Percentiles rank a stretch among this genome's conserved stretches.
phyloP scores from a whole-genome alignment of 306 rosid genomes.

The Cucurbita maxima region DNA sequence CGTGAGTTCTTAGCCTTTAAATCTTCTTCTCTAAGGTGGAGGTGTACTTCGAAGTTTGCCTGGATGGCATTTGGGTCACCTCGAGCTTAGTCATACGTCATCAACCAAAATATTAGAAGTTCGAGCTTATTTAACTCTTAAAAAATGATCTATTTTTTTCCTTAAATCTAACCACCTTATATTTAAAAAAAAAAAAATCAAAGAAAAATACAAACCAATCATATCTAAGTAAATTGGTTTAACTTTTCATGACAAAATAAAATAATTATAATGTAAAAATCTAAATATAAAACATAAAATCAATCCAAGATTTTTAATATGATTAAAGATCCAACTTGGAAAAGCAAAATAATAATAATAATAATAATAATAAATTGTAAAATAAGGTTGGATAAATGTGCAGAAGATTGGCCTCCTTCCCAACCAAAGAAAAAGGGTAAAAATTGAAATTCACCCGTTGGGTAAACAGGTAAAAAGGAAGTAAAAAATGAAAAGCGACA shows the following conservation, averaged over 20 bases:
- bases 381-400: background rate
- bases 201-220: background rate
- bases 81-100: too few relatives aligned
- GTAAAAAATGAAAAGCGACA: background rate
- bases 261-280: background rate
- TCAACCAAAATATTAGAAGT: too few relatives aligned
- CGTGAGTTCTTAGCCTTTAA: too few relatives aligned
- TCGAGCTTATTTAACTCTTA: too few relatives aligned
- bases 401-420: background rate
- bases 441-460: background rate
- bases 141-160: too few relatives aligned
- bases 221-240: background rate
- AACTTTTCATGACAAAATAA: background rate
- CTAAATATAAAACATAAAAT: background rate
- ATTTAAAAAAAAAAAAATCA: too few relatives aligned
- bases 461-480: background rate
- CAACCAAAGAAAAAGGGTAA: background rate
- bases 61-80: too few relatives aligned
- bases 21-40: too few relatives aligned
- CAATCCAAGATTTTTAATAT: background rate
- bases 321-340: slow-evolving; percentile 2
- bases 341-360: background rate
- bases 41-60: too few relatives aligned
- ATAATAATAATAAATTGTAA: background rate
- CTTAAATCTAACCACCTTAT: too few relatives aligned